Evolutionary conservation across 768 basidiomycete genomes (phyloP), one percentile per base, ranked within the genome.

Genomic region (Boletales sp.): DNA sequence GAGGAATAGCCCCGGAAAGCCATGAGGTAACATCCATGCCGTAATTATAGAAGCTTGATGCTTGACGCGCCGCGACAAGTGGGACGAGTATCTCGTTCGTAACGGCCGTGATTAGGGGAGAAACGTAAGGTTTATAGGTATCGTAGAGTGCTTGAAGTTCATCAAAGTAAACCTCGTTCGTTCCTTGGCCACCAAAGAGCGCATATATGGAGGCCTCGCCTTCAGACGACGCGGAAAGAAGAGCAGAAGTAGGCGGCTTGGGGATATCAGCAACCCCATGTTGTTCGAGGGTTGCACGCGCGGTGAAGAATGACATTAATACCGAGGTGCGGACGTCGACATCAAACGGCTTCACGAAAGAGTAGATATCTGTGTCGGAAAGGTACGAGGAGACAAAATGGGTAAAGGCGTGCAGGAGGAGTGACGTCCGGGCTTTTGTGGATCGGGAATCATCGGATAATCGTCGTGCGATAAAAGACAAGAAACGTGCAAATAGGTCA

Each of bases 111-210:
- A 97, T 69, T 75, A 93, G 85, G 15, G 85, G 68, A 14, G 77
- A 73, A 55, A 97, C 84, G 64, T 92, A 95, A 11, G 94, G 87
- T 55, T 76, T 82, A 78, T 99, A 98, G 53, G 82, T 88, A 71
- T 97, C 87, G 71, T 90, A 94, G 45, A 98, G 84, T 43, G 77
- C 73, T 72, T 95, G 90, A 17, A 99, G 79, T 68, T 98, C 97
- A 67, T 95, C 90, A 67, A 97, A 93, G 74, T 98, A 99, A 52
- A 95, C 89, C 65, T 98, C 97, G 70, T 98, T 98, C 51, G 88
- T 91, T 50, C 97, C 97, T 70, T 99, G 97, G 13, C 97, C 97
- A 45, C 95, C 95, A 65, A 99, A 99, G 36, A 99, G 75, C 45
- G 92, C 95, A 71, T 88, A 97, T 60, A 97, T 73, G 41, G 79